phyloP scores from a whole-genome alignment of 176 grass and related monocot genomes.

The Neostapfia colusana region DNA sequence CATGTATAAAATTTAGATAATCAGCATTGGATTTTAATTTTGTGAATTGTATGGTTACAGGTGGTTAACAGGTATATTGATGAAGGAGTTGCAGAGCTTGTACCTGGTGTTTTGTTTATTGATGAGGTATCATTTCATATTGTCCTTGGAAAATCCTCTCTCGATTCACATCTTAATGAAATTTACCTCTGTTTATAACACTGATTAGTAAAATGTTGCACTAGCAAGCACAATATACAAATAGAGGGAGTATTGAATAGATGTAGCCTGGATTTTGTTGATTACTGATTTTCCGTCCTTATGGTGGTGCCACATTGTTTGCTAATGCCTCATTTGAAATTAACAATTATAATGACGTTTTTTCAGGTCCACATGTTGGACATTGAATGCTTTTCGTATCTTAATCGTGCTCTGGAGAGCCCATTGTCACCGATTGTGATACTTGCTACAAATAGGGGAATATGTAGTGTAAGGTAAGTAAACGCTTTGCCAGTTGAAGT shows the following conservation, averaged over 20 bases:
- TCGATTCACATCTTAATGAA: neutral
- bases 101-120: conserved; percentile 91
- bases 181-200: neutral
- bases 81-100: conserved; percentile 95
- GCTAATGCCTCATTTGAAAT: conserved; percentile 14
- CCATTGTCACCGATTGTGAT: conserved; percentile 88
- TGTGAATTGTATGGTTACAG: conserved; percentile 42
- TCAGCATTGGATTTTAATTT: conserved; percentile 21
- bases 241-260: neutral
- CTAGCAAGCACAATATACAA: neutral
- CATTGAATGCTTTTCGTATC: conserved; percentile 95
- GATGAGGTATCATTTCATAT: conserved; percentile 67
- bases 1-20: neutral
- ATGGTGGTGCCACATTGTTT: neutral
- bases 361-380: conserved; percentile 95
- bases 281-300: neutral
- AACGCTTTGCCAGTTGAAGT: conserved; percentile 10
- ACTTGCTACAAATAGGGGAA: conserved; percentile 89
- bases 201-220: neutral
- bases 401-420: conserved; percentile 93
- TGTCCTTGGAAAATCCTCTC: conserved; percentile 4
- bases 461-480: conserved; percentile 86
- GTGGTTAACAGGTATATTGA: conserved; percentile 92
- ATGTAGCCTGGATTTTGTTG: neutral
- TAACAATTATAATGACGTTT: conserved; percentile 18